Evolutionary conservation across 1,284 basidiomycete genomes (phyloP), one percentile per base, ranked within the genome.

Genomic region (Leucoagaricus sp.): DNA sequence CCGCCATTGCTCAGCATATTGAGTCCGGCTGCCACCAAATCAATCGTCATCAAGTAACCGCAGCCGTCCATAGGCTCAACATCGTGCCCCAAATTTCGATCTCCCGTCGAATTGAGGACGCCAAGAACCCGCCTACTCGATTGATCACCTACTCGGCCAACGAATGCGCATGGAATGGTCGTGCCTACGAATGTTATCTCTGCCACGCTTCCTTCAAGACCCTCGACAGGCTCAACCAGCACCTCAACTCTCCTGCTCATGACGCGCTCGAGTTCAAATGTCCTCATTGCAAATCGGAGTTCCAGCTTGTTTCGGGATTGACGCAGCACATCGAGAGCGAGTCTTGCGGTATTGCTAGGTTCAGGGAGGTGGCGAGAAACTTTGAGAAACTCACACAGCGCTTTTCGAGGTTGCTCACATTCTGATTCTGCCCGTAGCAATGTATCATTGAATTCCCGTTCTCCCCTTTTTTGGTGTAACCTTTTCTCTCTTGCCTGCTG

Each of bases 101-200:
- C 3, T 8, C 46, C 33, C 47, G 40, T 12, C 50, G 49, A 19
- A 47, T 57, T 4, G 49, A 51, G 15, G 55, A 49, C 12, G 33
- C 42, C 23, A n/a, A n/a, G 3, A 49, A 28, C 21, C 34, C 55
- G 5, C 17, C 36, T 23, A 42, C 53, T 19, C 54, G 4, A 9
- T 33, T 42, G 31, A 47, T 57, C 38, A 58, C 17, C 13, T 58
- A 65, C 44, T 60, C 49, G 61, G 72, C 73, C 44, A 74, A 74
- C 6, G 62, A 67, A 31, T 66, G 56, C 21, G 64, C 72, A 5
- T 76, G 69, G 69, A 75, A 77, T 53, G 74, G 73, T 7, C 2
- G 10, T 15, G 58, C 58, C 7, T 77, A 70, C 66, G 73, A 75
- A 59, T 79, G 76, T 64, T 69, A 72, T 60, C 60, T 78, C 47